Conservation (phyloP, 148 eudicot species). For the Rhododendron kiyosumense region DNA sequence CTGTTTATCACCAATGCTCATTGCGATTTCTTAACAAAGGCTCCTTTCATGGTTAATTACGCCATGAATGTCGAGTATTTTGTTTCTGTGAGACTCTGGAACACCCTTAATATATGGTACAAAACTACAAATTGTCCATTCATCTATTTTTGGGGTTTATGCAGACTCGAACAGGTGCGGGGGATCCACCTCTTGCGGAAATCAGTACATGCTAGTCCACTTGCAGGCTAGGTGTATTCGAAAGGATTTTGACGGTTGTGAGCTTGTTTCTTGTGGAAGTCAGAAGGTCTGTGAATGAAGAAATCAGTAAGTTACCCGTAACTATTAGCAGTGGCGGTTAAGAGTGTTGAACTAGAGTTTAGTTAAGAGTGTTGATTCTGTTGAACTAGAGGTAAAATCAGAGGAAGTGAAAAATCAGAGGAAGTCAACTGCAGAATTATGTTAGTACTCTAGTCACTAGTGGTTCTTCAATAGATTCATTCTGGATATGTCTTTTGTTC, state of each 20-base stretch:
- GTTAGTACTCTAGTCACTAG: not conserved
- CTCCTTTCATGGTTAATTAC: not conserved
- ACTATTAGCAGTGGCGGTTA: not conserved
- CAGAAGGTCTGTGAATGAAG: not conserved
- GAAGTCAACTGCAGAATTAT: not conserved
- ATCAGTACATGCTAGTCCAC: constrained; percentile 72
- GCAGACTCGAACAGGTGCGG: constrained; percentile 81
- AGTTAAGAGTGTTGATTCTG: too few species aligned
- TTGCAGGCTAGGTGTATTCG: constrained; percentile 34
- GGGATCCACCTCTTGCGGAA: constrained; percentile 87
- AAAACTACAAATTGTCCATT: not conserved
- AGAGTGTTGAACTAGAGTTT: not conserved
- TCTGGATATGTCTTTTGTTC: not conserved
- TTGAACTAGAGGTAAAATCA: not conserved
- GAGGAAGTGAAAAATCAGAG: not conserved
- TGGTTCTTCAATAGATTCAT: not conserved
- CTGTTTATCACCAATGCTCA: not conserved
- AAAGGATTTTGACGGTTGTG: not conserved
- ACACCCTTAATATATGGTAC: constrained; percentile 4
- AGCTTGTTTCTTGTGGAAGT: not conserved
- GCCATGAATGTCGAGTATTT: not conserved
- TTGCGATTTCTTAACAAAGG: not conserved
- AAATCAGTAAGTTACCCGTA: not conserved
- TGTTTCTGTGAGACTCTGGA: not conserved
- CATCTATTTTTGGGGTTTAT: constrained; percentile 9